Conservation (phyloP, 371 early-diverging fungal species). For the Apophysomyces variabilis region DNA sequence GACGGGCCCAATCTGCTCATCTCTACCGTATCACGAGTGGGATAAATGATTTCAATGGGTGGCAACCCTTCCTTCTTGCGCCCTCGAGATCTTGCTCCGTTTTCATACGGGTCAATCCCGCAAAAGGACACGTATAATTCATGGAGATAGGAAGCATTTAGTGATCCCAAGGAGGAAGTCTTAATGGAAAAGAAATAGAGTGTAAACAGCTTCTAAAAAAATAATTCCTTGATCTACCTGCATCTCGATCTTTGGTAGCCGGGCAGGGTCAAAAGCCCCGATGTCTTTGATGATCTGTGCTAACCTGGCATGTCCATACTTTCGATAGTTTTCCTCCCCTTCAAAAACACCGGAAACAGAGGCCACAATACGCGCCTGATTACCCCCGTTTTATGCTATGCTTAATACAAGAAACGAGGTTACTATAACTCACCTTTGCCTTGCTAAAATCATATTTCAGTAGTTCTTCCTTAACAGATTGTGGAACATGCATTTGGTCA, state of each 20-base stretch:
- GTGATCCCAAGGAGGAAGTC: conserved; percentile 50
- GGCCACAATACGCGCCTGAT: conserved; percentile 41
- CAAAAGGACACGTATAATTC: conserved; percentile 48
- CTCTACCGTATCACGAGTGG: conserved; percentile 35
- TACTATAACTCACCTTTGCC: conserved; percentile 33
- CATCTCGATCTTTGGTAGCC: conserved; percentile 43
- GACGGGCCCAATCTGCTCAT: conserved; percentile 37
- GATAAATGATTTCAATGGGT: conserved; percentile 41
- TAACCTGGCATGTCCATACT: conserved; percentile 49
- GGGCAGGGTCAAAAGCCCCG: conserved; percentile 21
- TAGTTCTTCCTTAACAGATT: conserved; percentile 40
- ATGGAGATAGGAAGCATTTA: conserved; percentile 32
- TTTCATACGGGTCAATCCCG: conserved; percentile 33
- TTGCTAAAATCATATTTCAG: conserved; percentile 41
- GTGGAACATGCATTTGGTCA: conserved; percentile 41
- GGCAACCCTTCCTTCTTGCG: conserved; percentile 29
- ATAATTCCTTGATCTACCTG: conserved; percentile 34
- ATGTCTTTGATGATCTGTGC: conserved; percentile 34
- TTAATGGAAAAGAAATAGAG: conserved; percentile 12
- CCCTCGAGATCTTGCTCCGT: conserved; percentile 15
- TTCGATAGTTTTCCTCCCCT: conserved; percentile 28
- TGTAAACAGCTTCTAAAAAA: not conserved
- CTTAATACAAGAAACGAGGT: not conserved
- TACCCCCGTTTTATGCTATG: not conserved
- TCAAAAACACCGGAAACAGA: conserved; percentile 49